These are phyloP conservation scores for Leptographium flavum DNA, from an alignment of 2,329 filamentous ascomycete genomes.

Conservation along the genomic window DNA sequence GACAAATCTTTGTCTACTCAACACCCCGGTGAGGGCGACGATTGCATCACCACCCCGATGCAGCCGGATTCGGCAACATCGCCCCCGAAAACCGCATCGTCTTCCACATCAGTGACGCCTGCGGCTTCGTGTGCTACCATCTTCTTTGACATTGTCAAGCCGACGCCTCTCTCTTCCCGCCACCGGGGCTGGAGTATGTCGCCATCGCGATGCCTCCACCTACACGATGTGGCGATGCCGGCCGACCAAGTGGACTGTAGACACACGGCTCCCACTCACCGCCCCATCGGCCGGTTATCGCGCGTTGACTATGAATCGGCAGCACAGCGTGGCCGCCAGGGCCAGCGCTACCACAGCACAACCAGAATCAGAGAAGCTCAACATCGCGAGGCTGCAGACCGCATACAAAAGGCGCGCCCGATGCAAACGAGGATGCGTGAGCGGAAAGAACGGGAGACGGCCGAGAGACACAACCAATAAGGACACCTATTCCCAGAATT, in stretches of 20 bases:
- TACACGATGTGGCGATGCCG: neutral
- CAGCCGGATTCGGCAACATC: neutral
- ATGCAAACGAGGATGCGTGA: neutral
- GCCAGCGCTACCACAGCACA: neutral
- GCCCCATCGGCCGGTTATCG: neutral
- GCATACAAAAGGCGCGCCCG: neutral
- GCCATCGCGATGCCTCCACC: neutral
- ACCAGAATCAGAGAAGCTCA: neutral
- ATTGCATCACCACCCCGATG: neutral
- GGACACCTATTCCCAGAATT: too few relatives aligned
- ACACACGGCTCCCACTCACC: neutral
- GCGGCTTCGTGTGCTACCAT: neutral
- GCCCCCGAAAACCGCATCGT: too few relatives aligned
- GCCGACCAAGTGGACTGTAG: neutral
- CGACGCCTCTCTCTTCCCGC: neutral
- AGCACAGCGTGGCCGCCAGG: neutral
- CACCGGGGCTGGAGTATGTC: constrained; percentile 1
- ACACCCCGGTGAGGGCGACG: neutral
- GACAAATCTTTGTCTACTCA: neutral
- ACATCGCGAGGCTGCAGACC: neutral
- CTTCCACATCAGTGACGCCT: neutral
- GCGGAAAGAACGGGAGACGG: neutral
- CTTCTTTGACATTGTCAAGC: neutral
- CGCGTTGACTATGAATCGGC: neutral
- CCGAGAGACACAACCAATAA: neutral